Percentiles rank a stretch among this genome's conserved stretches.
Conservation (phyloP, 2,329 filamentous ascomycete genomes). For the Hymenoscyphus fructigenus region DNA sequence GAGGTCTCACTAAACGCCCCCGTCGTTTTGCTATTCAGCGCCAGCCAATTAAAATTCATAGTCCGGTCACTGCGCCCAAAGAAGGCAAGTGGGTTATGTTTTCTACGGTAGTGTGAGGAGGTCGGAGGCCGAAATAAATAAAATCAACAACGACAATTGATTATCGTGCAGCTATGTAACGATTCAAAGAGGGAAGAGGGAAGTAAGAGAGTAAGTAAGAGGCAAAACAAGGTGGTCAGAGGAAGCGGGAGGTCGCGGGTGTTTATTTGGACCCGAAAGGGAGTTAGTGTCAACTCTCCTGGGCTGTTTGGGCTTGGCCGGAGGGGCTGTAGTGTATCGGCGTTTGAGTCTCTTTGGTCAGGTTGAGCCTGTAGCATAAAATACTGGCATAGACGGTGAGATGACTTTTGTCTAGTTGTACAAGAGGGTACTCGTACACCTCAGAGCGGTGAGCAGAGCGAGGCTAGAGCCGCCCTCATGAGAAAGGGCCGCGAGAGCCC, state of each 20-base stretch:
- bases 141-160: neutral
- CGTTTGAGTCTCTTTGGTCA: neutral
- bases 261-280: neutral
- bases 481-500: neutral
- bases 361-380: neutral
- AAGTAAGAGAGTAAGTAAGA: neutral
- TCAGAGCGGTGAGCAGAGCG: neutral
- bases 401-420: neutral
- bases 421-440: neutral
- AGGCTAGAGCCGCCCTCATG: neutral
- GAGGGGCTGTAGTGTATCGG: neutral
- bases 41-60: neutral
- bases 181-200: neutral
- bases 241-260: neutral
- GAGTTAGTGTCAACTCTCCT: conserved; percentile 3
- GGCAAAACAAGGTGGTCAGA: neutral
- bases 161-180: conserved; percentile 1
- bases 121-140: neutral
- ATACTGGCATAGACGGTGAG: neutral
- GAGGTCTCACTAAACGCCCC: conserved; percentile 12
- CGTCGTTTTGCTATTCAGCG: conserved; percentile 2
- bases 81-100: neutral
- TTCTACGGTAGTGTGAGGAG: neutral
- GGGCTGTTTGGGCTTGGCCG: neutral
- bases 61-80: neutral